A percentile compares a stretch with the other conserved stretches of the same genome.
phyloP scores from a whole-genome alignment of 2,329 filamentous ascomycete genomes.

The Ophiosphaerella narmari region DNA sequence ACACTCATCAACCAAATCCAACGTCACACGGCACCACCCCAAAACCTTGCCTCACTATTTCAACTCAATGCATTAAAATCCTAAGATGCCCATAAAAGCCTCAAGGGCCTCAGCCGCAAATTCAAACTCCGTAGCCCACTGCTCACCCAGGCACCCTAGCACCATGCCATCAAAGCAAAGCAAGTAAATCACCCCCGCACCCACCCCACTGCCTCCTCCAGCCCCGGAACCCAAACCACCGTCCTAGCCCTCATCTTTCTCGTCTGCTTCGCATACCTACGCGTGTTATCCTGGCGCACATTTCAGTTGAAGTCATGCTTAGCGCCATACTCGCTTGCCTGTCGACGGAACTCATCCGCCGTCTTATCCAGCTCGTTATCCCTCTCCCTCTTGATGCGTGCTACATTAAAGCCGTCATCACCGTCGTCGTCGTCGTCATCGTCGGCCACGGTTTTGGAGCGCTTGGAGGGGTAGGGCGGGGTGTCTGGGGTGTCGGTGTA shows the following conservation, averaged over 20 bases:
- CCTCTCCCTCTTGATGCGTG: slow-evolving; percentile 28
- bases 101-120: too few relatives aligned
- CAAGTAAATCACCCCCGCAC: not conserved
- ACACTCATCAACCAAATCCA: too few relatives aligned
- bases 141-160: too few relatives aligned
- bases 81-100: too few relatives aligned
- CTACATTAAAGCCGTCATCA: slow-evolving; percentile 18
- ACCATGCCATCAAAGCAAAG: too few relatives aligned
- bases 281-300: not conserved
- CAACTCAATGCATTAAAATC: too few relatives aligned
- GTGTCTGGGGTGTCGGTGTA: not conserved
- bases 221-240: not conserved
- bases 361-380: not conserved
- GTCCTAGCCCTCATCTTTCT: not conserved
- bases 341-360: not conserved
- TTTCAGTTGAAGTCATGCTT: not conserved
- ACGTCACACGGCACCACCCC: too few relatives aligned
- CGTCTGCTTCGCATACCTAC: not conserved
- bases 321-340: not conserved
- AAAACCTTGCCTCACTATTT: too few relatives aligned
- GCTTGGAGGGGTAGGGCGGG: slow-evolving; percentile 13
- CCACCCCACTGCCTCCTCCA: not conserved
- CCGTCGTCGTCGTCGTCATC: slow-evolving; percentile 17
- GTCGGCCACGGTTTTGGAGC: slow-evolving; percentile 7
- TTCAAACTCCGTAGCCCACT: too few relatives aligned